A percentile compares a stretch with the other conserved stretches of the same genome.
These are phyloP conservation scores for Tribonema minus DNA, from an alignment of 108 stramenopile genomes.

Conservation along the genomic window DNA sequence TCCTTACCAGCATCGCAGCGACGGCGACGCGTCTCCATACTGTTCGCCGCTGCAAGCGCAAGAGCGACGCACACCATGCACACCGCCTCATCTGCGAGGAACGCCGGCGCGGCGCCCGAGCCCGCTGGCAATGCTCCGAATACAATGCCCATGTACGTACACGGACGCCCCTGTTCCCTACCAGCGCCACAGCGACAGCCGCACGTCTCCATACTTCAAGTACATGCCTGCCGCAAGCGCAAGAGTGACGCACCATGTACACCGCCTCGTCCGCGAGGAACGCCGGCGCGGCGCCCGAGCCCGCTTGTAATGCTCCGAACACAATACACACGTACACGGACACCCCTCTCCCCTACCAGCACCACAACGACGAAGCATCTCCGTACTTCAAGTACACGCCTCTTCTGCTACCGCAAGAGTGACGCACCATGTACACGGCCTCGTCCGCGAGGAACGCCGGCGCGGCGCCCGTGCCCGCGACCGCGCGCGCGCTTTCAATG, in stretches of 20 bases:
- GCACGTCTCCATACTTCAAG: not conserved
- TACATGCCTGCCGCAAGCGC: not conserved
- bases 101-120: not conserved
- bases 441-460: not conserved
- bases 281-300: not conserved
- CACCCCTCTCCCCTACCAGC: no score
- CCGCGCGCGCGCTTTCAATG: not conserved
- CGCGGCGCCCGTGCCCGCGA: not conserved
- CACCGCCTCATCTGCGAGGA: not conserved
- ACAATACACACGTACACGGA: no score
- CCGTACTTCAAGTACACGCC: no score
- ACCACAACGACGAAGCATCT: no score
- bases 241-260: not conserved
- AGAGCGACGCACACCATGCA: not conserved
- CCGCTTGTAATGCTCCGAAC: no score
- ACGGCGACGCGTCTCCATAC: no score
- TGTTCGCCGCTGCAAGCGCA: no score
- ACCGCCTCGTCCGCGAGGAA: not conserved
- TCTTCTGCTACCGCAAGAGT: not conserved
- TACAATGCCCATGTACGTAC: no score
- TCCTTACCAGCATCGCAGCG: no score
- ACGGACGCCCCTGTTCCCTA: no score
- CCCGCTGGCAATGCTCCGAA: no score
- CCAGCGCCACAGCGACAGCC: no score
- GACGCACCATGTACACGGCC: not conserved